Evolutionary conservation across 495 filamentous ascomycete species (phyloP).

Genomic region (Podospora tetraspora): DNA sequence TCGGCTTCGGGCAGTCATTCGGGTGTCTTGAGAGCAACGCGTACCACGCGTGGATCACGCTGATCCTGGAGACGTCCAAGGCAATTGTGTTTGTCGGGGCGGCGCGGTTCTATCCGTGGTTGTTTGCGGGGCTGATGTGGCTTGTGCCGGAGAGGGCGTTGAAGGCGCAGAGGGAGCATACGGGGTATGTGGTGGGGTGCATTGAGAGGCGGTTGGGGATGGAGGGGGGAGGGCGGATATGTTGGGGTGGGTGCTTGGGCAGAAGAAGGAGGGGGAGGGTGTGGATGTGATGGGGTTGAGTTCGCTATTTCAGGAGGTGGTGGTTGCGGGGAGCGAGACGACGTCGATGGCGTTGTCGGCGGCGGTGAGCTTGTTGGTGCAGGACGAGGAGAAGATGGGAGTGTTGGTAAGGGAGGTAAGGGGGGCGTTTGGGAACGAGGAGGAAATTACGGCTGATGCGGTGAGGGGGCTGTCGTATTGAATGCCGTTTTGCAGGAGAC

Average conservation of each 20-base stretch:
- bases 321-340: conserved; percentile 43
- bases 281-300: background rate
- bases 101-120: conserved; percentile 10
- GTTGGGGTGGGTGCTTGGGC: background rate
- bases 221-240: background rate
- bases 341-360: conserved; percentile 48
- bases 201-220: background rate
- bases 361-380: conserved; percentile 43
- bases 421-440: conserved; percentile 34
- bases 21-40: conserved; percentile 35
- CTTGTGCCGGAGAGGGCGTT: conserved; percentile 5
- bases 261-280: background rate
- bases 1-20: conserved; percentile 52
- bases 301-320: conserved; percentile 2
- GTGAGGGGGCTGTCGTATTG: conserved; percentile 44
- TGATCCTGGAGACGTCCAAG: conserved; percentile 27
- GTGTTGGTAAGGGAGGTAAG: conserved; percentile 46
- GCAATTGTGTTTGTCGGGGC: conserved; percentile 24
- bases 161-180: background rate
- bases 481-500: conserved; percentile 49
- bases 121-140: background rate
- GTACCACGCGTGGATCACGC: conserved; percentile 34
- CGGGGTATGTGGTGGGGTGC: background rate
- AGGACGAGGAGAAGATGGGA: conserved; percentile 33
- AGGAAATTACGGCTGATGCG: conserved; percentile 42